Percentiles rank a stretch among this genome's conserved stretches.
Evolutionary conservation across 306 rosid species (phyloP).

Genomic region (Quercus engelmannii): DNA sequence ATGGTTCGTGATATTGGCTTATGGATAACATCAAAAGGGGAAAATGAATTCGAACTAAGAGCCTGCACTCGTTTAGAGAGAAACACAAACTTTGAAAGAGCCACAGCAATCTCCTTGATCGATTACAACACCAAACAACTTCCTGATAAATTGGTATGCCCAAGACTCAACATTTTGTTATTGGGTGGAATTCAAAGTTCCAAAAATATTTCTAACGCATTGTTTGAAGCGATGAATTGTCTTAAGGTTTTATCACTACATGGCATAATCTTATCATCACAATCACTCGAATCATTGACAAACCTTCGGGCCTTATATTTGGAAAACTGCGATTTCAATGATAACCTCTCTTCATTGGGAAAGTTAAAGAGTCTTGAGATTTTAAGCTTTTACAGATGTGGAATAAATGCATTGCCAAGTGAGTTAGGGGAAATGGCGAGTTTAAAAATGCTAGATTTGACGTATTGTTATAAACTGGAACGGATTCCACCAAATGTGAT

Average conservation of each 20-base stretch:
- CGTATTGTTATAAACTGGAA: rapidly evolving
- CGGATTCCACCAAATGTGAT: no score
- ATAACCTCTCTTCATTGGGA: slow-evolving; percentile 7
- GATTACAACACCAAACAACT: neutral
- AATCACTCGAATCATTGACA: neutral
- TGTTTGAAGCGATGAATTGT: neutral
- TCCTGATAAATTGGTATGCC: neutral
- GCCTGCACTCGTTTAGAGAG: neutral
- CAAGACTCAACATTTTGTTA: slow-evolving; percentile 14
- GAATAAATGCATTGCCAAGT: neutral
- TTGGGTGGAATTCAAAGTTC: neutral
- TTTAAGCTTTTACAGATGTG: neutral
- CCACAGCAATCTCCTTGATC: neutral
- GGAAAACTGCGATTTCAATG: rapidly evolving
- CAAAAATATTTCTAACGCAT: neutral
- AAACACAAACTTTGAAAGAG: neutral
- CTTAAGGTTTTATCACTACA: neutral
- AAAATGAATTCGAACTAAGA: neutral
- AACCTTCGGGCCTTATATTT: neutral
- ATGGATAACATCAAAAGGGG: neutral
- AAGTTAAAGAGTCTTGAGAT: neutral
- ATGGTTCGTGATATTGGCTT: slow-evolving; percentile 9
- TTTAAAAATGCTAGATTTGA: no score
- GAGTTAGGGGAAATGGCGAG: no score
- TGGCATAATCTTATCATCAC: neutral